Evolutionary conservation across 1,284 basidiomycete species (phyloP), one percentile per base, ranked within the genome.

Genomic region (Ceratobasidium sp.): DNA sequence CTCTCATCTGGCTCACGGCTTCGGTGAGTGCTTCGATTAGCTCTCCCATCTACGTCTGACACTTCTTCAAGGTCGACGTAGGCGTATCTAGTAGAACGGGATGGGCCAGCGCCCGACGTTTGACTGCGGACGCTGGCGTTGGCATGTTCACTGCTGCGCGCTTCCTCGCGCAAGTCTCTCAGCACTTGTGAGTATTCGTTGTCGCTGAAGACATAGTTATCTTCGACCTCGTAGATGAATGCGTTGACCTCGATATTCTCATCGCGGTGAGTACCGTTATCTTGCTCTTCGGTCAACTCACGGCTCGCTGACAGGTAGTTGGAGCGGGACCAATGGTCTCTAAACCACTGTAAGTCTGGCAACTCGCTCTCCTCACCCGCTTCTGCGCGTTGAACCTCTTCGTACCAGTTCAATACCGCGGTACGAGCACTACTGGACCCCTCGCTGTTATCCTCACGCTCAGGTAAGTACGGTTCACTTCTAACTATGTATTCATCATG

Each of bases 221-320:
- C 55, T 9, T 71, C 55, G 4, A 71, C 51, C 53, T 71, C 55
- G 53, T 56, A 71, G 33, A 71, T 44, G 2, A 71, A 28, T 44
- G 69, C 69, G 33, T 71, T 71, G 15, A 71, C 20, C n/a, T 56
- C 69, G 4, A 71, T n/a, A 28, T 26, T 7, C 9, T 49, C 46
- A 12, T 49, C 46, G 12, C 18, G 46, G 10, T 49, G 46, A 49
- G 46, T 10, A 10, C 10, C 18, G 10, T 49, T 49, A 7, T 18
- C 18, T 49, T 12, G 33, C 4, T 33, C 33, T 2, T 33, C 33
- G 33, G 46, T 49, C 2, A 12, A 2, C 10, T 10, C 10, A 7
- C 46, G 46, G 18, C 46, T 49, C 10, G 46, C 46, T 18, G 46
- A 49, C 18, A 49, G 46, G 46, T 49, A 18, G 18, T 49, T 49